Evolutionary conservation across 345 rosid genomes (phyloP), one percentile per base, ranked within the genome.

Genomic region (Eucalyptus polybractea): DNA sequence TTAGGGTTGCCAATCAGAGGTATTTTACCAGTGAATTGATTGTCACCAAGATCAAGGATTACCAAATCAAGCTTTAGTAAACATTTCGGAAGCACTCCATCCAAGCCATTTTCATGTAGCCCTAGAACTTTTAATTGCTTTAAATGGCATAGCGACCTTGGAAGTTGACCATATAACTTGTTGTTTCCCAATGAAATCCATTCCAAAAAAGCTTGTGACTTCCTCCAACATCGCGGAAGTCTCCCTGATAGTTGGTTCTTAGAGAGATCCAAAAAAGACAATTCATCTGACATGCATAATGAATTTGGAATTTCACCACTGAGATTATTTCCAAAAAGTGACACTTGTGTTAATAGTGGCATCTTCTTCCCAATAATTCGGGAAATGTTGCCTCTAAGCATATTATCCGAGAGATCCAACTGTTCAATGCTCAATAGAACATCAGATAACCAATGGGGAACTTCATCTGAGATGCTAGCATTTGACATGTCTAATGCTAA

Each of bases 151-250:
- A 69, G 4, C 1, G 80, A 33, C 0, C 8, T 2, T 17, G 80
- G 80, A 33, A 33, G 8, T 31, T 33, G 7, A 31, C 42, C 80
- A 33, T 69, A 33, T 69, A 33, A 33, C 21, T 69, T 31, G 80
- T 69, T 69, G 7, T 2, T 0, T 69, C 13, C 42, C 80, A 69
- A 69, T 69, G 3, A 5, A 33, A 69, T 69, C 42, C 42, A 69
- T 69, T 33, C 44, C 13, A 69, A 33, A 69, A 17, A 0, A 33
- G 24, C 13, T 0, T 1, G 2, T 0, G 44, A 69, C 80, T 17
- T 69, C 24, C 42, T 31, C 80, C 80, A 69, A 69, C 80, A 69
- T 69, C 3, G 80, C 0, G 80, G 80, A 69, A 69, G 80, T 69
- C 7, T 69, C 3, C 3, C 80, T 5, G 2, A 69, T 2, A 69